Evolutionary conservation across 2,329 filamentous ascomycete genomes (phyloP), one percentile per base, ranked within the genome.

Genomic region (Fusarium sp.): DNA sequence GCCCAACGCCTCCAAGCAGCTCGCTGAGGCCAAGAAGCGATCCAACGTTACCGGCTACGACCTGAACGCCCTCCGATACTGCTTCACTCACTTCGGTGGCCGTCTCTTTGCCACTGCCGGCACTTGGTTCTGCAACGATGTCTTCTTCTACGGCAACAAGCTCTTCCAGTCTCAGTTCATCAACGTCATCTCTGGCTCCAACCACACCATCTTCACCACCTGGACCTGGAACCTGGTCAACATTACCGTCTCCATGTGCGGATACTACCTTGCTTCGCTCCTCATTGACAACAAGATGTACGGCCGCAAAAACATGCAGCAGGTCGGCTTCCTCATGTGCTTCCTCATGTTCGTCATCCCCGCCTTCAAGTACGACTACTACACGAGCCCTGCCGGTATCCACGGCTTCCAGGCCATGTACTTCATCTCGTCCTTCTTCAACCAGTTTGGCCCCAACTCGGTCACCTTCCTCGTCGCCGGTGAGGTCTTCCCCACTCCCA

Each of bases 61-160:
- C 80, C 86, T 94, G n/a, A 86, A 92, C 78, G 97, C 96, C 32
- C 88, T 98, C 63, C 90, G 89, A 76, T 86, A 94, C 79, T 96
- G 94, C 54, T 90, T 95, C 84, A 89, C 85, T 66, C 91, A 97
- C 86, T 98, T 98, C 76, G 95, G 95, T 57, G 93, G 93, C 62
- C 95, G 96, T 76, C 85, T 98, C 27, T 80, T 98, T 22, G 96
- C 96, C 59, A 98, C 96, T 22, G 92, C 95, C 12, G 94, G 94
- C 66, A 90, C 92, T 38, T 98, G 96, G 96, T 98, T 96, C 84
- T 94, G 92, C 86, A 98, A 98, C 84, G 96, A 98, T 80, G 93
- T 98, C 76, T 98, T 98, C 89, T 98, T 98, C 88, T 98, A 98
- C 86, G 96, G 96, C 78, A 98, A 98, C 92, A 98, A 98, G 89